Evolutionary conservation across 768 basidiomycete species (phyloP).

Genomic region (Lyophyllum semitale): DNA sequence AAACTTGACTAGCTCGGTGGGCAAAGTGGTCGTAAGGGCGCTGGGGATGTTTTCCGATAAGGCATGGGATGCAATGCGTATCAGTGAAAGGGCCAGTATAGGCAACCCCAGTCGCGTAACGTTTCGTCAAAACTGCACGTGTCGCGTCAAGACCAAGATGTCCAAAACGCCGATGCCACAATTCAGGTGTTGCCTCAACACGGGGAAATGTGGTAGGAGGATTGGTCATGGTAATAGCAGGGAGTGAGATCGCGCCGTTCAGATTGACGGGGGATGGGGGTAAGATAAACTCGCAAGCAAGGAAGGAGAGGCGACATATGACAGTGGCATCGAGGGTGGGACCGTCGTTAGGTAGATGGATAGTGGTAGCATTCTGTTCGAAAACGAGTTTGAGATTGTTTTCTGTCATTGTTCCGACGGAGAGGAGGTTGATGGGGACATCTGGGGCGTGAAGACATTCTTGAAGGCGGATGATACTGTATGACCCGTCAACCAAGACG

Average conservation of each 20-base stretch:
- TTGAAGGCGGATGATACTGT: constrained; percentile 4
- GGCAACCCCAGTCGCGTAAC: constrained; percentile 15
- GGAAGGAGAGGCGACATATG: not conserved
- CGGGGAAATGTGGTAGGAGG: not conserved
- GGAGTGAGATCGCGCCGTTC: no score
- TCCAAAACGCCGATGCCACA: constrained; percentile 27
- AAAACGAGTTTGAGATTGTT: constrained; percentile 4
- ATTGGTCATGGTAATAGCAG: not conserved
- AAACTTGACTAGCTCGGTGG: constrained; percentile 1
- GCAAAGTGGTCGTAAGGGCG: constrained; percentile 11
- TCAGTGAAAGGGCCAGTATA: constrained; percentile 2
- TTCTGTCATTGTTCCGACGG: constrained; percentile 19
- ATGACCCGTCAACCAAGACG: not conserved
- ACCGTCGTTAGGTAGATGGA: not conserved
- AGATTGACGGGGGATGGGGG: not conserved
- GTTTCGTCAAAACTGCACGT: constrained; percentile 11
- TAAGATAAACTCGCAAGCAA: constrained; percentile 1
- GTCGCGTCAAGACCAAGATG: constrained; percentile 23
- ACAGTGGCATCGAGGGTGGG: not conserved
- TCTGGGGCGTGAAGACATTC: constrained; percentile 26
- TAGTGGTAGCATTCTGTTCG: not conserved
- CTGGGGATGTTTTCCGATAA: constrained; percentile 25
- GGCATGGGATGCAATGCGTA: constrained; percentile 20
- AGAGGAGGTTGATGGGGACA: constrained; percentile 20
- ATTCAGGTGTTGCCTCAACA: not conserved